Evolutionary conservation across 164 flowering plant genomes (phyloP), one percentile per base, ranked within the genome.

Genomic region (Paratinospora sagittata): DNA sequence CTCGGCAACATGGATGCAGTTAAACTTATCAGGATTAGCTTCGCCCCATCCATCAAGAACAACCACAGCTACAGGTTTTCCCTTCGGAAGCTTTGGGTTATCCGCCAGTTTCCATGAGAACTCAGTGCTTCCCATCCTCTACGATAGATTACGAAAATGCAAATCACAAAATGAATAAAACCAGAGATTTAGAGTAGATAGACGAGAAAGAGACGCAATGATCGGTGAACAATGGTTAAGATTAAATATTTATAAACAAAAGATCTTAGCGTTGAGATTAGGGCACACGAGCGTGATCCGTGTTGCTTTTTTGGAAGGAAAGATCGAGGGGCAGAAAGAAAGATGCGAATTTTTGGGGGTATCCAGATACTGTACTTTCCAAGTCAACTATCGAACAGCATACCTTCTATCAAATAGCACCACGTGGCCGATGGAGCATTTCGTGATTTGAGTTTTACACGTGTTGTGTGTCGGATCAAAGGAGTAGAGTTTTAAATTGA

Each of bases 41-140:
- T 95, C 99, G 27, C 99, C 99, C 99, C 99, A 95, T 8, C 99
- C 97, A 73, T 95, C 99, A 81, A 95, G 80, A 67, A 95, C 99
- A 12, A 95, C 60, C 77, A 91, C 0, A 1, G 85, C 99, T 0
- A 95, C 21, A 10, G 74, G 76, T 83, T 95, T 95, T 0, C 89
- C 98, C 83, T 92, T 95, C 0, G 97, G 93, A 6, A 95, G 81
- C 85, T 86, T 92, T 1, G 97, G 92, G 65, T 95, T 97, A 80
- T 91, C 98, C 34, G 80, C 84, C 81, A 95, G 73, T 76, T 89
- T 91, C 89, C 90, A 95, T 63, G 90, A 82, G 71, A 78, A 75
- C 9, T 80, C 93, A 26, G 93, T 68, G 81, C 84, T 86, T 12
- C 87, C 92, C 95, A 88, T 93, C 71, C 69, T 21, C 24, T 55